Conservation (phyloP, 345 rosid genomes). For the Euphorbia tirucalli region DNA sequence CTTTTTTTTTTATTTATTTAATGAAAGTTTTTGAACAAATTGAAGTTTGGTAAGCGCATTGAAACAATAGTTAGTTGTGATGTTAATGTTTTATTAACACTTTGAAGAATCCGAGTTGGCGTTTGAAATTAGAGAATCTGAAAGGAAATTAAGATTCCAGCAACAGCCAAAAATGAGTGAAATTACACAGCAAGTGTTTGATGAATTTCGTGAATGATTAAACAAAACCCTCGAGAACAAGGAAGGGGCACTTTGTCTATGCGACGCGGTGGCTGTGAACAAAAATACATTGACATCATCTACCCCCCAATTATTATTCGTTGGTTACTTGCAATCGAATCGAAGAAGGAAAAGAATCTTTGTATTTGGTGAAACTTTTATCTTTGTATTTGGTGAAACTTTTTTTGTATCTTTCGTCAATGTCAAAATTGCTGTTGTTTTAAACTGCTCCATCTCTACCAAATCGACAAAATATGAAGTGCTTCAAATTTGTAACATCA, state of each 20-base stretch:
- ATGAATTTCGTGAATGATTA: too few relatives aligned
- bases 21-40: too few relatives aligned
- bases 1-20: too few relatives aligned
- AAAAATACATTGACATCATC: background rate
- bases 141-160: too few relatives aligned
- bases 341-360: background rate
- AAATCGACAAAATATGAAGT: background rate
- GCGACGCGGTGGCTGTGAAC: background rate
- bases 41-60: too few relatives aligned
- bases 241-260: background rate
- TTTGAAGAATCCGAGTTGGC: too few relatives aligned
- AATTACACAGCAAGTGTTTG: background rate
- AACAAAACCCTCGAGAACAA: background rate
- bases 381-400: background rate
- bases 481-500: too few relatives aligned
- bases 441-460: background rate
- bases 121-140: too few relatives aligned
- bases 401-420: background rate
- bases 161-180: background rate
- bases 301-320: background rate
- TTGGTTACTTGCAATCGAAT: background rate
- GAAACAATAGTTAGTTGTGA: too few relatives aligned
- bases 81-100: too few relatives aligned
- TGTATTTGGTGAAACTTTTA: background rate
- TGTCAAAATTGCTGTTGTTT: background rate